Conservation (phyloP, 352 stramenopile genomes). For the Pythium vanterpoolii region DNA sequence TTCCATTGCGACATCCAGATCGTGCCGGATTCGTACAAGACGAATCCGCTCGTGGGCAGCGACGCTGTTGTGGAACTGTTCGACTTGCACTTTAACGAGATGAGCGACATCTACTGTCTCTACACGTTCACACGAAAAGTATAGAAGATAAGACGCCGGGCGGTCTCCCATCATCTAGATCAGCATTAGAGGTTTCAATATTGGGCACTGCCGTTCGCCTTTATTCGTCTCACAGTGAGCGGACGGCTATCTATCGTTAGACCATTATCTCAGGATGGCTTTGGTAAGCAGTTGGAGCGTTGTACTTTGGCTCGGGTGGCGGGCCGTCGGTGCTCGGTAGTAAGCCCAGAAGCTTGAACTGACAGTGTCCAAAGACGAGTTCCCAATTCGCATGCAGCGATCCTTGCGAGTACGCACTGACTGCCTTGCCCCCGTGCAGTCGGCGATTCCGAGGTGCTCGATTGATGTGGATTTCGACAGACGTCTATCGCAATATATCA, state of each 20-base stretch:
- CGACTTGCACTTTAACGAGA: conserved; percentile 87
- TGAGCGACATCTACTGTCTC: conserved; percentile 86
- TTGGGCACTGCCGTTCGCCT: background rate
- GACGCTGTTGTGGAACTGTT: conserved; percentile 71
- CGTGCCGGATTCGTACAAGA: conserved; percentile 80
- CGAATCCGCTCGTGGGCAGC: conserved; percentile 74
- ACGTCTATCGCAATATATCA: conserved; percentile 39
- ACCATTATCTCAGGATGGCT: conserved; percentile 4
- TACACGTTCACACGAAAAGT: conserved; percentile 72
- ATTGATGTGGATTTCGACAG: conserved; percentile 81
- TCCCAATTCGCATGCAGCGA: conserved; percentile 78
- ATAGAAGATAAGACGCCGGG: conserved; percentile 5
- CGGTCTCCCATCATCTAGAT: background rate
- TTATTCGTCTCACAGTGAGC: background rate
- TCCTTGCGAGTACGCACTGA: conserved; percentile 63
- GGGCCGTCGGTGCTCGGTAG: conserved; percentile 45
- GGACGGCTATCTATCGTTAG: background rate
- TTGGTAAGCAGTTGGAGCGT: background rate
- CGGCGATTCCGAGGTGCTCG: conserved; percentile 46
- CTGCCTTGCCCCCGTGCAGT: conserved; percentile 41
- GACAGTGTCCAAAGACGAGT: conserved; percentile 62
- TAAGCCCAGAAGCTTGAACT: conserved; percentile 54
- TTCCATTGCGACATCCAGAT: conserved; percentile 62
- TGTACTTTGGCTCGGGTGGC: conserved; percentile 24
- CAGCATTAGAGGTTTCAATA: conserved; percentile 11